A percentile compares a stretch with the other conserved stretches of the same genome.
phyloP scores from a whole-genome alignment of 1,284 basidiomycete species.

The Schizophyllum amplum region DNA sequence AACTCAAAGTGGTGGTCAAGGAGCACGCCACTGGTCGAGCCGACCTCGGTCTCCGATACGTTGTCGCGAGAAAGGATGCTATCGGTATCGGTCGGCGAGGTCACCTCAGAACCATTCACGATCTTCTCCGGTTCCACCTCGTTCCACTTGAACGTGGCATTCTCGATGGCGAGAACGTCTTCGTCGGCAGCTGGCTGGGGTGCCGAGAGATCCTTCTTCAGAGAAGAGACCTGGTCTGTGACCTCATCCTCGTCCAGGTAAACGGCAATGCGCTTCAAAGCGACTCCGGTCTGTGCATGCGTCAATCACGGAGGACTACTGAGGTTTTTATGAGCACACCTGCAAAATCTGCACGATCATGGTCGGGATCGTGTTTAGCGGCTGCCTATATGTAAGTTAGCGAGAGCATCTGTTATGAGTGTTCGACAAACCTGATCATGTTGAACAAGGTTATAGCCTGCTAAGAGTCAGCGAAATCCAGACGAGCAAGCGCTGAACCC shows the following conservation, averaged over 20 bases:
- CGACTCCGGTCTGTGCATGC: conserved; percentile 56
- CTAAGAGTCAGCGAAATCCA: conserved; percentile 8
- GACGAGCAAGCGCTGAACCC: conserved; percentile 23
- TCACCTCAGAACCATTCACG: conserved; percentile 12
- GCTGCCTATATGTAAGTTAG: too few relatives aligned
- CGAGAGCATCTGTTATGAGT: neutral
- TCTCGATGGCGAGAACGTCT: conserved; percentile 41
- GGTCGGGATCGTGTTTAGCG: conserved; percentile 34
- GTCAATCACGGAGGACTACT: conserved; percentile 21
- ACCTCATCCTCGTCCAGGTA: conserved; percentile 69
- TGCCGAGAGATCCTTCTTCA: conserved; percentile 29
- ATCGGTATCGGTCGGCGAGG: conserved; percentile 10
- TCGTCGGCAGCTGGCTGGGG: conserved; percentile 13
- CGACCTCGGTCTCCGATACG: conserved; percentile 5
- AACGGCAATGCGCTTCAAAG: conserved; percentile 59
- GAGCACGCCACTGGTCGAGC: conserved; percentile 12
- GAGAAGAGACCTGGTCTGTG: conserved; percentile 42
- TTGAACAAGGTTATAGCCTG: conserved; percentile 47
- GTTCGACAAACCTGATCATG: conserved; percentile 37
- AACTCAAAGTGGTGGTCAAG: conserved; percentile 34
- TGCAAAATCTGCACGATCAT: conserved; percentile 45
- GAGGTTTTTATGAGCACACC: conserved; percentile 15
- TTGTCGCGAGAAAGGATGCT: conserved; percentile 2
- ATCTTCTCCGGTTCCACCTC: conserved; percentile 26
- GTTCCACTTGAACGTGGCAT: conserved; percentile 57